Percentiles rank a stretch among this genome's conserved stretches.
These are phyloP conservation scores for Talaromyces sp. DNA, from an alignment of 2,329 filamentous ascomycete species.

Conservation along the genomic window DNA sequence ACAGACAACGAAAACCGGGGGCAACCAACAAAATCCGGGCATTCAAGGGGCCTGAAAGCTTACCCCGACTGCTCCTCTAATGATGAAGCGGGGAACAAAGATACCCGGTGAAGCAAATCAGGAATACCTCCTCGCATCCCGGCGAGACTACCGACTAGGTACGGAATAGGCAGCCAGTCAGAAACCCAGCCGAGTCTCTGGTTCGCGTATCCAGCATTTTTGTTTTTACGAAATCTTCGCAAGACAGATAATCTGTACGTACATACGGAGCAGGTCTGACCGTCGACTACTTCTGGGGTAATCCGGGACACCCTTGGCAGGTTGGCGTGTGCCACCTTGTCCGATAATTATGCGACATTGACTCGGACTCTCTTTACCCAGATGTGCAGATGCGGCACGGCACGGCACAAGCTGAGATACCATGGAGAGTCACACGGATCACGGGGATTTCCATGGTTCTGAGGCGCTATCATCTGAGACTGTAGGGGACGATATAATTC, in stretches of 20 bases:
- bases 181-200: not conserved
- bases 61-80: not conserved
- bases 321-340: not conserved
- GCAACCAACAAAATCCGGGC: not conserved
- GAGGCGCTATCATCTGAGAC: not conserved
- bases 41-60: not conserved
- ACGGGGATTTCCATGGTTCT: not conserved
- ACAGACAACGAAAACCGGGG: not conserved
- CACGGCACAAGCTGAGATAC: not conserved
- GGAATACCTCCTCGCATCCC: not conserved
- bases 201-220: not conserved
- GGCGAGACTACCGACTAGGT: not conserved
- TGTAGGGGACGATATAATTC: not conserved
- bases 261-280: not conserved
- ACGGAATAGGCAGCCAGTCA: constrained; percentile 4
- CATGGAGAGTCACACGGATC: not conserved
- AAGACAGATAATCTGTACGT: not conserved
- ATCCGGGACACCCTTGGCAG: not conserved
- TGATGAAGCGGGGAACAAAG: not conserved
- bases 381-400: constrained; percentile 1
- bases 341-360: not conserved
- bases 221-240: not conserved
- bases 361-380: not conserved
- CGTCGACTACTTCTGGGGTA: constrained; percentile 1
- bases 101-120: constrained; percentile 7